Base-by-base conservation (phyloP, 148 eudicot genomes). In the Nyssa sinensis region DNA sequence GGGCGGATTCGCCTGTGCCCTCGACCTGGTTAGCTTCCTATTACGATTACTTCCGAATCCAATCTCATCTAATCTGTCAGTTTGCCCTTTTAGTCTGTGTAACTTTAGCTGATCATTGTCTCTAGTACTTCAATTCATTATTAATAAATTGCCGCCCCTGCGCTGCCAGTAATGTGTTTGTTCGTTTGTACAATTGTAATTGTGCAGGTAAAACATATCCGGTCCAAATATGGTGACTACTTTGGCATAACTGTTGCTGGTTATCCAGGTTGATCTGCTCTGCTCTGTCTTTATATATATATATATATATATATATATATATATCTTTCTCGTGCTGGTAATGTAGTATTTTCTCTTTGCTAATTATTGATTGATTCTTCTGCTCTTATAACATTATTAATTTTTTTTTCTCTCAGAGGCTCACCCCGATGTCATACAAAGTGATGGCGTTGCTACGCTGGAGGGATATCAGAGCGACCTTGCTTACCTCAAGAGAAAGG, bases 191-290 rank as follows among this genome's bases (percentile, higher is more conserved):
- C 11, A 12, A 7, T 39, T 67, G 4, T 62, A 30, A 8, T 53
- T 62, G 60, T 49, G 75, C 81, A 95, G 98, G 98, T 92, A 29
- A 89, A 89, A 67, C 99, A 95, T 71, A 92, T 92, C 29, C 84
- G 94, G 24, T 62, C 79, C 35, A 81, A 89, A 71, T 89, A 95
- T 75, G 91, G 90, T 39, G 96, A 95, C 82, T 95, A 95, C 86
- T 95, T 95, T 81, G 99, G 99, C 80, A 87, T 95, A 21, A 87
- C 99, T 49, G 97, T 95, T 77, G 96, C 99, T 76, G 99, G 99
- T 72, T 95, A 95, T 73, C 99, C 99, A 75, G 99, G 99, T 95
- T 70, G 5, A 9, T 37, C 9, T 37, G 44, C 9, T 37, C 9
- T 37, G 44, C 9, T 37, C 9, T 37, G 44, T 37, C 9, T 37